These are phyloP conservation scores for Paspalum vaginatum DNA, from an alignment of 176 grass and related monocot species.

Conservation along the genomic window DNA sequence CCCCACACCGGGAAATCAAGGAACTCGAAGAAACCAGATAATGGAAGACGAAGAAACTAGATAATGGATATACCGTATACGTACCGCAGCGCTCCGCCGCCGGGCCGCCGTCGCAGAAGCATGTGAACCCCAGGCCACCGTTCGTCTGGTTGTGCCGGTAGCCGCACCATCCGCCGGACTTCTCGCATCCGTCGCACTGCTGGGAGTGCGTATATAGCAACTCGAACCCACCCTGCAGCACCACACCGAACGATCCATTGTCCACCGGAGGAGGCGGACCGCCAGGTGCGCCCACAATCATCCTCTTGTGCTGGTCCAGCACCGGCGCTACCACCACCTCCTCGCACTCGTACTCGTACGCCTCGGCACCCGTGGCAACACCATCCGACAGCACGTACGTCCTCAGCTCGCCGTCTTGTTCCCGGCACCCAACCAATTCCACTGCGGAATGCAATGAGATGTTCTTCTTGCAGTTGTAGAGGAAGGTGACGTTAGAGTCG, in stretches of 20 bases:
- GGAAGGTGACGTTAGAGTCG: slow-evolving; percentile 49
- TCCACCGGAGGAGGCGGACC: fast-evolving
- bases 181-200: slow-evolving; percentile 33
- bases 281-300: background rate
- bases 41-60: background rate
- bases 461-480: slow-evolving; percentile 48
- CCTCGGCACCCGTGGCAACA: background rate
- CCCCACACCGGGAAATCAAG: background rate
- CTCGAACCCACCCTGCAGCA: slow-evolving; percentile 42
- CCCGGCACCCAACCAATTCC: background rate
- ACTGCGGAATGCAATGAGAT: background rate
- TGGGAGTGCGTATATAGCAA: slow-evolving; percentile 13
- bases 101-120: slow-evolving; percentile 42
- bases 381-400: slow-evolving; percentile 26
- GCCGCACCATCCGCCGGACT: slow-evolving; percentile 51
- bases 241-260: background rate
- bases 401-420: fast-evolving
- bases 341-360: slow-evolving; percentile 33
- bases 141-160: slow-evolving; percentile 22
- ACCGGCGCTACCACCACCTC: slow-evolving; percentile 50
- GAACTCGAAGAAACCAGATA: background rate
- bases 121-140: slow-evolving; percentile 4
- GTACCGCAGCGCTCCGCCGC: background rate
- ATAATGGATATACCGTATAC: too few relatives aligned
- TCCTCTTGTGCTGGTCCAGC: background rate